Evolutionary conservation across 169 alveolate genomes (phyloP).

Genomic region (Plasmodium chabaudi): DNA sequence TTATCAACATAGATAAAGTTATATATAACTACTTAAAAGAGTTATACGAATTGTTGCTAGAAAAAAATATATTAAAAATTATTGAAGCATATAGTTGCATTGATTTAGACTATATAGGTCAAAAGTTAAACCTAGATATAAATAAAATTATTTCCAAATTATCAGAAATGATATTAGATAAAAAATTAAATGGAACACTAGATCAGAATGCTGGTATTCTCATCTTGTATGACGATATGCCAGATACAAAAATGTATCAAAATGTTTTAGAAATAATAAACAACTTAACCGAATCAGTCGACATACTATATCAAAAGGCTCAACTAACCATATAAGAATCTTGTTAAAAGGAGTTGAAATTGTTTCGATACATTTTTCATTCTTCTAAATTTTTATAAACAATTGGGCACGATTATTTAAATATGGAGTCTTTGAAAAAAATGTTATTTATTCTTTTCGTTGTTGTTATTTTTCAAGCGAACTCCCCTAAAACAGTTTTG

Average conservation of each 20-base stretch:
- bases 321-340: conserved; percentile 79
- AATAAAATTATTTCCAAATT: conserved; percentile 90
- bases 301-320: conserved; percentile 87
- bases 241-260: conserved; percentile 80
- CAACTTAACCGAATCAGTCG: conserved; percentile 87
- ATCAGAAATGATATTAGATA: conserved; percentile 96
- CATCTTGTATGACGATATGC: conserved; percentile 89
- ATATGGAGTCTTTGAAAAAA: no score
- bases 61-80: conserved; percentile 91
- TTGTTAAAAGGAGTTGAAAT: background rate
- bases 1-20: conserved; percentile 88
- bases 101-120: conserved; percentile 90
- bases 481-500: no score
- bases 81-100: conserved; percentile 93
- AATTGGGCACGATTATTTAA: background rate
- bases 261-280: conserved; percentile 84
- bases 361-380: no score
- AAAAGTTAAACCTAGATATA: conserved; percentile 87
- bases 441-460: no score
- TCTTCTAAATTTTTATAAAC: no score
- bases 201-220: conserved; percentile 93
- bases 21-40: conserved; percentile 89
- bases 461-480: no score
- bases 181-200: conserved; percentile 94
- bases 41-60: conserved; percentile 91